Conservation (phyloP, 495 filamentous ascomycete species). For the Penicillium parvum region DNA sequence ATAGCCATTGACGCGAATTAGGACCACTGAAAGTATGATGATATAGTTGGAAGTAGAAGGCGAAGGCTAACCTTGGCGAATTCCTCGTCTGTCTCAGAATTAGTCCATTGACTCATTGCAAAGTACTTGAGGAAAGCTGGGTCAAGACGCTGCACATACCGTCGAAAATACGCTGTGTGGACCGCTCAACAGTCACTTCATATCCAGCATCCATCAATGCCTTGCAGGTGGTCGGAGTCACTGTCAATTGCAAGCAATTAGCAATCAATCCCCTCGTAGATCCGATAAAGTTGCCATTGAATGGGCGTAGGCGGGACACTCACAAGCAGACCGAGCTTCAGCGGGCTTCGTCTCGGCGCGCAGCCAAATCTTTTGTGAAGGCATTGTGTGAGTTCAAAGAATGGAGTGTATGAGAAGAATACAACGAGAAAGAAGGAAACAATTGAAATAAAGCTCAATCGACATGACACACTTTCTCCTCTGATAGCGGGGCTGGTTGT, state of each 20-base stretch:
- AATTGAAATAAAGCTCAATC: conserved; percentile 5
- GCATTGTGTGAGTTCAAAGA: conserved; percentile 25
- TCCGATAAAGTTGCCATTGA: conserved; percentile 4
- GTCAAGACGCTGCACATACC: too few relatives aligned
- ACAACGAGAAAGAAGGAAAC: not conserved
- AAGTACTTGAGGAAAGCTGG: conserved; percentile 1
- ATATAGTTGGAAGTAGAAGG: not conserved
- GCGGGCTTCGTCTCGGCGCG: conserved; percentile 48
- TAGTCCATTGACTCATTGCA: conserved; percentile 10
- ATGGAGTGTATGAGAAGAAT: conserved; percentile 8
- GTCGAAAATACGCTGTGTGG: conserved; percentile 77
- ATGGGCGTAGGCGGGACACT: conserved; percentile 18
- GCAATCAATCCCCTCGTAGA: conserved; percentile 5
- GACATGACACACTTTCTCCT: conserved; percentile 30
- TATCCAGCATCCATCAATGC: conserved; percentile 81
- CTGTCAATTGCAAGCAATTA: conserved; percentile 22
- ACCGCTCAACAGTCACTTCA: conserved; percentile 75
- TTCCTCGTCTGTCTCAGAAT: conserved; percentile 41
- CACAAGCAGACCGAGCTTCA: conserved; percentile 46
- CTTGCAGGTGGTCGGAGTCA: conserved; percentile 68
- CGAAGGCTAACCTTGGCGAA: conserved; percentile 42
- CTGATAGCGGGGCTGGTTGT: conserved; percentile 35
- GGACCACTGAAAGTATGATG: conserved; percentile 2
- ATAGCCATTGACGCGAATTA: conserved; percentile 11
- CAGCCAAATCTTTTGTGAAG: conserved; percentile 45